phyloP scores from a whole-genome alignment of 1,139 yeast genomes.

The Magnusiomyces suaveolens region DNA sequence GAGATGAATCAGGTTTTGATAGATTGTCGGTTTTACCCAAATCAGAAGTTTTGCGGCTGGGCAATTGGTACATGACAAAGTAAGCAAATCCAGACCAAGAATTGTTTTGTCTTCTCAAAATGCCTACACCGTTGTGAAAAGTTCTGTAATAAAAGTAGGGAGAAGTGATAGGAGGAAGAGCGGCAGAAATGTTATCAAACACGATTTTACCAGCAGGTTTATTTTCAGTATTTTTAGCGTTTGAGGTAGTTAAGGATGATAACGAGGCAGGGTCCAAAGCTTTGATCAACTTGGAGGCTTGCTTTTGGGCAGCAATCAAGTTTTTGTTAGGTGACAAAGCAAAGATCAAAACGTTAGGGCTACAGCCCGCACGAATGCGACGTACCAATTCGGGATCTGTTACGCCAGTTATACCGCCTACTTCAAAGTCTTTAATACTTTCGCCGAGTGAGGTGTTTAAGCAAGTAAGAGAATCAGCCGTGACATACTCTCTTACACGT shows the following conservation, averaged over 20 bases:
- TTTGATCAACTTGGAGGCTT: background rate
- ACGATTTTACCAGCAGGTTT: background rate
- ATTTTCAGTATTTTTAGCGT: background rate
- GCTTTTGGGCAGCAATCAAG: slow-evolving; percentile 1
- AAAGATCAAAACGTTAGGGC: slow-evolving; percentile 6
- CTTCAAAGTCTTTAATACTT: slow-evolving; percentile 12
- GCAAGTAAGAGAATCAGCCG: slow-evolving; percentile 10
- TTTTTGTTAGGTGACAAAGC: slow-evolving; percentile 6
- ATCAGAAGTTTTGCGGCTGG: too few relatives aligned
- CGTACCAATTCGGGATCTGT: slow-evolving; percentile 23
- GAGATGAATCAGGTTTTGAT: too few relatives aligned
- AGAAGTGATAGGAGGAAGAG: slow-evolving; percentile 2
- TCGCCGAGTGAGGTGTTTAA: slow-evolving; percentile 8
- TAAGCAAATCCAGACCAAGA: slow-evolving; percentile 1
- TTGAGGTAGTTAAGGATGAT: background rate
- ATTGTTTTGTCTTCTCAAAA: slow-evolving; percentile 9
- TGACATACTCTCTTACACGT: slow-evolving; percentile 24
- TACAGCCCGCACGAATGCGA: slow-evolving; percentile 5
- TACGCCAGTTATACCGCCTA: slow-evolving; percentile 22
- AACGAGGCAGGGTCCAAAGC: background rate
- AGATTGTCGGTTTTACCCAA: too few relatives aligned
- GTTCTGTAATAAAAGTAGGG: slow-evolving; percentile 11
- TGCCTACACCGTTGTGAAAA: slow-evolving; percentile 9
- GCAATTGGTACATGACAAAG: background rate
- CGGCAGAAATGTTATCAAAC: background rate